These are phyloP conservation scores for Lippia alba DNA, from an alignment of 305 asterid genomes.

Conservation along the genomic window DNA sequence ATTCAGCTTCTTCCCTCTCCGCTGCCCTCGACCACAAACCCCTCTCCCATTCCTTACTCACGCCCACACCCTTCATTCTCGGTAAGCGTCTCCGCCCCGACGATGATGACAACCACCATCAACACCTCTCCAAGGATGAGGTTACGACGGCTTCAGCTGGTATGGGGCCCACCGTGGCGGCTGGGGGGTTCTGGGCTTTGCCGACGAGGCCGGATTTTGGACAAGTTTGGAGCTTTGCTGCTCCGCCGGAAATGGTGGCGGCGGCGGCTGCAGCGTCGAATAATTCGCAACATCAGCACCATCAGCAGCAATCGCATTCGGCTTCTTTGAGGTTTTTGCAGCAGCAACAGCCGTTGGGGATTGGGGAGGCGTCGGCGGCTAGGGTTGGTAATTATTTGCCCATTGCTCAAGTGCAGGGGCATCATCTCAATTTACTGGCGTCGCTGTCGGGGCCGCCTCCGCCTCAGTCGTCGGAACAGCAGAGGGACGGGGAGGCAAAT, in stretches of 20 bases:
- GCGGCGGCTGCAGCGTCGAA: constrained; percentile 42
- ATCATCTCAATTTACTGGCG: constrained; percentile 92
- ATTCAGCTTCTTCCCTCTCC: constrained; percentile 46
- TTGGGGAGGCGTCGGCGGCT: constrained; percentile 96
- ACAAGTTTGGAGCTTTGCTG: constrained; percentile 97
- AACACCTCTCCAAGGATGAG: constrained; percentile 60
- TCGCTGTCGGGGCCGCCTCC: constrained; percentile 83
- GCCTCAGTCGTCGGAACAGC: constrained; percentile 64
- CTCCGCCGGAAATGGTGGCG: constrained; percentile 74
- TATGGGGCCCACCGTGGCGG: constrained; percentile 51
- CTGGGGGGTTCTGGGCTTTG: constrained; percentile 93
- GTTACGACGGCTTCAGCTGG: constrained; percentile 41
- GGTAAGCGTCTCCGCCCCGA: constrained; percentile 89
- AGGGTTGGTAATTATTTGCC: constrained; percentile 95
- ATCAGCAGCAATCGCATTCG: constrained; percentile 40
- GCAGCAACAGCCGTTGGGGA: constrained; percentile 65
- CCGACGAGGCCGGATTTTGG: constrained; percentile 85
- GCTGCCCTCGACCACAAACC: constrained; percentile 72
- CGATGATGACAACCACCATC: constrained; percentile 52
- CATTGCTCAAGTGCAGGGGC: constrained; percentile 78
- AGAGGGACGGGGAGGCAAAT: constrained; percentile 73
- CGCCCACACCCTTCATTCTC: constrained; percentile 83
- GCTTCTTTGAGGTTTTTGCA: constrained; percentile 78
- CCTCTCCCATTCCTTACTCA: constrained; percentile 59
- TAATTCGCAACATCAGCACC: constrained; percentile 59